These are phyloP conservation scores for Triangularia verruculosa DNA, from an alignment of 2,329 filamentous ascomycete species.

Conservation along the genomic window DNA sequence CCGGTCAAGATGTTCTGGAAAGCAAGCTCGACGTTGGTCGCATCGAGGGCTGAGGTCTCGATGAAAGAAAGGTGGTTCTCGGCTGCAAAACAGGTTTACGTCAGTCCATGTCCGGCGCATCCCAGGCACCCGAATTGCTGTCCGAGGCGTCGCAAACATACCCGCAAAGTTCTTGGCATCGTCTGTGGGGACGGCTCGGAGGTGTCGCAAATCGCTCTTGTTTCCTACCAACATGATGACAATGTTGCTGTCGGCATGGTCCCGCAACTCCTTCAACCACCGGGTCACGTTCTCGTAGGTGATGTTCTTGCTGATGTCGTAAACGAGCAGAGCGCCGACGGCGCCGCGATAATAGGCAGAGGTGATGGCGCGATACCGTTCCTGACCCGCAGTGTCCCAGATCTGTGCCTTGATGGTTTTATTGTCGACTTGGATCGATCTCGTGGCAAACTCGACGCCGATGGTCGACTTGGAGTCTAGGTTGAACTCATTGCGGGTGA, in stretches of 20 bases:
- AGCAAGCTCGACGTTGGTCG: slow-evolving; percentile 97
- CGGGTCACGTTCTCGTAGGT: slow-evolving; percentile 98
- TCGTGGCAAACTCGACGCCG: slow-evolving; percentile 97
- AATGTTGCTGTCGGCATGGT: slow-evolving; percentile 97
- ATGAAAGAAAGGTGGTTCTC: slow-evolving; percentile 99
- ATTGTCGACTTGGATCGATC: slow-evolving; percentile 96
- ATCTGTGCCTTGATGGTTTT: slow-evolving; percentile 99
- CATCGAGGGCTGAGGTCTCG: slow-evolving; percentile 96
- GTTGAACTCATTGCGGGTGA: slow-evolving; percentile 99
- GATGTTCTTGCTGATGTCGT: slow-evolving; percentile 99
- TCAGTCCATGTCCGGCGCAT: neutral
- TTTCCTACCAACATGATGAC: slow-evolving; percentile 99
- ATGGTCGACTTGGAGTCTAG: slow-evolving; percentile 99
- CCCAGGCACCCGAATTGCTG: neutral
- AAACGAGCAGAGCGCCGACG: slow-evolving; percentile 94
- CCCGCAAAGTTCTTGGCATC: slow-evolving; percentile 98
- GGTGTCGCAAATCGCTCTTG: slow-evolving; percentile 99
- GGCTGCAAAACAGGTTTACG: slow-evolving; percentile 51
- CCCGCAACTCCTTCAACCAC: slow-evolving; percentile 97
- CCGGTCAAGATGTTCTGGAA: slow-evolving; percentile 99
- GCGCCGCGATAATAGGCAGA: slow-evolving; percentile 98
- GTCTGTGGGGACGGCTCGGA: slow-evolving; percentile 94
- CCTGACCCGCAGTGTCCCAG: slow-evolving; percentile 98
- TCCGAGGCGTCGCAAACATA: slow-evolving; percentile 41
- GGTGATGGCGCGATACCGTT: slow-evolving; percentile 98